Conservation (phyloP, 371 early-diverging fungal genomes). For the Mucor lusitanicus region DNA sequence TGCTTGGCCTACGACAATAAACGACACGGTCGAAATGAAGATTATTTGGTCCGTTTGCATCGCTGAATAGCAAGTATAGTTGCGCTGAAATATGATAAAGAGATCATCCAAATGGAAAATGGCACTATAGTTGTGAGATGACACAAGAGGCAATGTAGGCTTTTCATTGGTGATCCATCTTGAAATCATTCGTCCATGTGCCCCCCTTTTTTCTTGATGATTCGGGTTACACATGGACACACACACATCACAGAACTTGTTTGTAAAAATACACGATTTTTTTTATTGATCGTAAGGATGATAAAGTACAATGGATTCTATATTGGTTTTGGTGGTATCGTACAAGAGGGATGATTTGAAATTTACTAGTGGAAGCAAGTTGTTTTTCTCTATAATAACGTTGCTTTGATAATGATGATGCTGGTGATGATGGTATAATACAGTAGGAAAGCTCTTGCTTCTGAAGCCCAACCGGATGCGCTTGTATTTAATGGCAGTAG, state of each 20-base stretch:
- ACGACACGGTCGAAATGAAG: neutral
- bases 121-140: neutral
- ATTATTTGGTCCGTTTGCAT: neutral
- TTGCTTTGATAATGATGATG: neutral
- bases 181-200: constrained; percentile 4
- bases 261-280: neutral
- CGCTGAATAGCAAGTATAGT: too few species aligned
- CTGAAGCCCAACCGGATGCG: constrained; percentile 12
- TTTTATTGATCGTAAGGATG: constrained; percentile 1
- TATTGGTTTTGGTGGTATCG: neutral
- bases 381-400: constrained; percentile 4
- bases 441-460: constrained; percentile 17
- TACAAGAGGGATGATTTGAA: neutral
- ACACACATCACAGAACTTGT: neutral
- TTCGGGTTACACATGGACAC: neutral
- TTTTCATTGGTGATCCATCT: constrained; percentile 2
- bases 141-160: neutral
- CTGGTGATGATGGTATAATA: constrained; percentile 8
- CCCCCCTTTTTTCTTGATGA: neutral
- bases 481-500: constrained; percentile 4
- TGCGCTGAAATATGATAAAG: neutral
- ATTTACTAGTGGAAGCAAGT: neutral
- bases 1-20: neutral
- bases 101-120: neutral
- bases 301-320: constrained; percentile 6